phyloP scores from a whole-genome alignment of 805 yeast genomes.

The Ogataea naganishii region DNA sequence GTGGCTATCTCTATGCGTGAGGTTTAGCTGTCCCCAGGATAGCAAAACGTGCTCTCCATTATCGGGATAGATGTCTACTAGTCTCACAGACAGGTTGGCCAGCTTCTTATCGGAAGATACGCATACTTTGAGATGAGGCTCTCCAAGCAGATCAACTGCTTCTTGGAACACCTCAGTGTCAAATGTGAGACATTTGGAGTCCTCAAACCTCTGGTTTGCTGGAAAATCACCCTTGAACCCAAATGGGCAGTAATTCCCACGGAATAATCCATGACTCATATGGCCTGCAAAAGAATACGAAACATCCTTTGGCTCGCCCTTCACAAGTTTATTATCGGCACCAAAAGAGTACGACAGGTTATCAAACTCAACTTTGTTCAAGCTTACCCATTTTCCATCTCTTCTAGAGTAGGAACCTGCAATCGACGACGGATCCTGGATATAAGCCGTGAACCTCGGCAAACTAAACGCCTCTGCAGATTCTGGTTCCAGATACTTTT shows the following conservation, averaged over 20 bases:
- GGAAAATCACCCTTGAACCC: slow-evolving; percentile 30
- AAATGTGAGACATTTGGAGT: slow-evolving; percentile 19
- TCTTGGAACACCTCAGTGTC: slow-evolving; percentile 14
- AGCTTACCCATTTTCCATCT: slow-evolving; percentile 24
- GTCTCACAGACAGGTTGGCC: slow-evolving; percentile 22
- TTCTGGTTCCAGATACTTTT: slow-evolving; percentile 17
- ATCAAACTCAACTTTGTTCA: slow-evolving; percentile 5
- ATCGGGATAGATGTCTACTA: slow-evolving; percentile 24
- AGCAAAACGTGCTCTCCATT: slow-evolving; percentile 19
- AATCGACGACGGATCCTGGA: slow-evolving; percentile 24
- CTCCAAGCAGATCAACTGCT: slow-evolving; percentile 19
- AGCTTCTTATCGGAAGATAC: slow-evolving; percentile 19
- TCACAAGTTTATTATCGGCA: slow-evolving; percentile 2
- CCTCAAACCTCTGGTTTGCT: slow-evolving; percentile 26
- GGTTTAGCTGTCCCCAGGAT: slow-evolving; percentile 28
- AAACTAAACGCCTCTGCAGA: slow-evolving; percentile 9
- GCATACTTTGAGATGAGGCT: slow-evolving; percentile 17
- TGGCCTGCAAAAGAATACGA: slow-evolving; percentile 16
- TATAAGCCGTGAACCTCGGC: slow-evolving; percentile 23
- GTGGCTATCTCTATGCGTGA: slow-evolving; percentile 23
- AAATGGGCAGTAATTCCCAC: slow-evolving; percentile 29
- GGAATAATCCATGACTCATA: slow-evolving; percentile 24
- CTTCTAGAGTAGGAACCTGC: slow-evolving; percentile 20
- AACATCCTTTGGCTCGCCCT: too few relatives aligned
- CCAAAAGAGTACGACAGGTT: slow-evolving; percentile 4